These are phyloP conservation scores for Brassica incana DNA, from an alignment of 345 rosid genomes.

Conservation along the genomic window DNA sequence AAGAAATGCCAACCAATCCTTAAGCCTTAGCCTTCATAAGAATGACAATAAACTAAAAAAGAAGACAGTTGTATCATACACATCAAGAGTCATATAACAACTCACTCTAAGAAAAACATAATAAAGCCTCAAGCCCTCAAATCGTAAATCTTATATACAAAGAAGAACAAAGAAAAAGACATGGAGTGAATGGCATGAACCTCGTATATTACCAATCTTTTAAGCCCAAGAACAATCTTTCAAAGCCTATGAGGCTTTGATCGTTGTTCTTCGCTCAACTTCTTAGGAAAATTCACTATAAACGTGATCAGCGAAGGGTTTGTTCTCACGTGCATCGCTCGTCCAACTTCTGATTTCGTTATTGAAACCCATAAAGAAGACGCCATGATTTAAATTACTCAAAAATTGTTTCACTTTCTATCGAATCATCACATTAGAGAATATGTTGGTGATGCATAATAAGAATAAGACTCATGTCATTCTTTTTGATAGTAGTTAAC, in stretches of 20 bases:
- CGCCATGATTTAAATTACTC: background rate
- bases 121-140: conserved; percentile 15
- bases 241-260: conserved; percentile 46
- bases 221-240: conserved; percentile 48
- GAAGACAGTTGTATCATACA: too few relatives aligned
- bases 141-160: conserved; percentile 27
- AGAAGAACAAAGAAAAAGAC: conserved; percentile 3
- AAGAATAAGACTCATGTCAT: conserved; percentile 4
- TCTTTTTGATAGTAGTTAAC: too few relatives aligned
- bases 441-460: background rate
- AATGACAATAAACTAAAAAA: too few relatives aligned
- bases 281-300: conserved; percentile 51
- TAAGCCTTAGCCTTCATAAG: too few relatives aligned
- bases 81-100: too few relatives aligned
- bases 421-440: background rate
- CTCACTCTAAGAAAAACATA: background rate
- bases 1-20: too few relatives aligned
- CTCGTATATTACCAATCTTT: background rate
- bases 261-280: conserved; percentile 57
- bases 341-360: background rate
- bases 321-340: background rate
- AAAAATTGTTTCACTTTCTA: background rate
- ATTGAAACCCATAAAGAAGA: background rate
- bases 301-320: conserved; percentile 39
- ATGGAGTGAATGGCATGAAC: conserved; percentile 15